These are phyloP conservation scores for Hanseniaspora meyeri DNA, from an alignment of 805 yeast species.

Conservation along the genomic window DNA sequence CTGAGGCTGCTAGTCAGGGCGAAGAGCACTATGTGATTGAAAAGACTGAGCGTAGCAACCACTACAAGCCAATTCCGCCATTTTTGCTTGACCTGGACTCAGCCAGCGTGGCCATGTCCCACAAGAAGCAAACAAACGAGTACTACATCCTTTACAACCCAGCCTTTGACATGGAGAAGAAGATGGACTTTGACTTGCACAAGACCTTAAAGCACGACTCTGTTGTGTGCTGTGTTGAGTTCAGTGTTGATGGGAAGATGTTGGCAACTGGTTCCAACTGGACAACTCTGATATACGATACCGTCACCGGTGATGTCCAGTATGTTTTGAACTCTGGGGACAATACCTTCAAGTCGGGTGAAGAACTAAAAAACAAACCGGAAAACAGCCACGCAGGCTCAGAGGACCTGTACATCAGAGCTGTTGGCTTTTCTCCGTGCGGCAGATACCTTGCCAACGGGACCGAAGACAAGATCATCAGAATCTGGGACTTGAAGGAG, in stretches of 20 bases:
- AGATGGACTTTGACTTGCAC: constrained; percentile 74
- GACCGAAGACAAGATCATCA: constrained; percentile 77
- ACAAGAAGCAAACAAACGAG: constrained; percentile 71
- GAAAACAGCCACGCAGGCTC: not conserved
- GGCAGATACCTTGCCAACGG: constrained; percentile 89
- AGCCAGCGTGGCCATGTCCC: constrained; percentile 56
- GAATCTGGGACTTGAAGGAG: constrained; percentile 90
- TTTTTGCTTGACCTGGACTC: constrained; percentile 71
- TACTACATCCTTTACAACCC: constrained; percentile 87
- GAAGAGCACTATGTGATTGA: constrained; percentile 31
- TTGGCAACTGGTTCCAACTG: constrained; percentile 96
- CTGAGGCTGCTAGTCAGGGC: constrained; percentile 18
- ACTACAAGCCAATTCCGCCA: constrained; percentile 69
- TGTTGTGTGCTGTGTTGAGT: constrained; percentile 93
- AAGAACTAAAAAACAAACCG: constrained; percentile 22
- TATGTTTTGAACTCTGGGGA: constrained; percentile 47
- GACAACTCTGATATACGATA: constrained; percentile 87
- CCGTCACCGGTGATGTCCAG: constrained; percentile 76
- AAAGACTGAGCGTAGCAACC: constrained; percentile 32
- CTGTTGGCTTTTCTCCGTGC: constrained; percentile 94
- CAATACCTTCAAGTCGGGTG: constrained; percentile 22
- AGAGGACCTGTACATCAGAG: constrained; percentile 73
- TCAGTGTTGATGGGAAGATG: constrained; percentile 80
- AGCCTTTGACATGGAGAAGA: constrained; percentile 44
- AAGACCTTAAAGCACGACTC: constrained; percentile 85